Base-by-base conservation (phyloP, 2,329 filamentous ascomycete genomes). In the Microcyclosporella mali region DNA sequence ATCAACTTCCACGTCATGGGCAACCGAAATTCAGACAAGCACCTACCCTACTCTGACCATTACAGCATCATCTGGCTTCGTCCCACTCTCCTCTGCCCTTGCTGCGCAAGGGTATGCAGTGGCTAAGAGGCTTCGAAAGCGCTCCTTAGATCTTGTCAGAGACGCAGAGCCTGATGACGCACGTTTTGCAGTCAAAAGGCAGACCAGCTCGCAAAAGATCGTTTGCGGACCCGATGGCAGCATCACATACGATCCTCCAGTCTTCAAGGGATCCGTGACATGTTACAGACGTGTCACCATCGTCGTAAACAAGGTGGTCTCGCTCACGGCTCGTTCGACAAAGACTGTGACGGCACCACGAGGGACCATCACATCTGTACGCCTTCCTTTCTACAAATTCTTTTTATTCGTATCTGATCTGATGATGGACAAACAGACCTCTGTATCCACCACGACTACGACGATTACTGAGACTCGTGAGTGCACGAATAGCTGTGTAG, bases 241-340 rank as follows among this genome's bases (percentile, higher is more conserved):
- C 14, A 42, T 49, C 33, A 43, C 40, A 14, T 49, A 43, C 14
- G 33, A 45, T 19, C 46, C 46, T 29, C 46, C 40, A 15, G 36
- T 43, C 16, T 49, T 40, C 46, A 32, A 40, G 37, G 45, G 46
- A 25, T 37, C 39, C 1, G 43, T 49, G 6, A 46, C 40, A 27
- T 49, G 46, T 40, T 35, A 43, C 36, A 43, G 43, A 27, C 32
- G 31, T 21, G 37, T 49, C 2, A 39, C 35, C 25, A 32, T 49
- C 17, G 36, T 49, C 4, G 45, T 40, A 4, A 49, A 42, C 18
- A 46, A 49, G 33, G 37, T 45, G 15, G 18, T 49, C 15, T 42
- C 46, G 9, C 15, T 40, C 1, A 49, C 43, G 1, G 40, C 46
- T 2, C 27, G 37, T 10, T 34, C 29, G 8, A 49, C 43, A 3